These are phyloP conservation scores for Trifolium dubium DNA, from an alignment of 306 rosid genomes.

Conservation along the genomic window DNA sequence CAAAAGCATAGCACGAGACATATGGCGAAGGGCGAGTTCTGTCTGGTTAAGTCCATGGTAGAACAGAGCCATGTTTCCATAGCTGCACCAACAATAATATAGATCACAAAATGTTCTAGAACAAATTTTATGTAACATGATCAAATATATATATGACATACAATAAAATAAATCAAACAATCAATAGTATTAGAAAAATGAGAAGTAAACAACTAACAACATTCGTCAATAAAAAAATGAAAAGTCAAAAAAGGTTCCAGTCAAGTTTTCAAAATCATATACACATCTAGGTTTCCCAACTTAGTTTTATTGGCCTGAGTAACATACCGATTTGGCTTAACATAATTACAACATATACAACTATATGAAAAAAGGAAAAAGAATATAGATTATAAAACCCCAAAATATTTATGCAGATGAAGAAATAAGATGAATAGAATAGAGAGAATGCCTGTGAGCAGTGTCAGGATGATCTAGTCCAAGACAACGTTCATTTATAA, in stretches of 20 bases:
- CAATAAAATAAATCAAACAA: slow-evolving; percentile 12
- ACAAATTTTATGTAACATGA: neutral
- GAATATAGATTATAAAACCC: slow-evolving; percentile 29
- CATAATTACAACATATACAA: neutral
- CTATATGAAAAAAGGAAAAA: neutral
- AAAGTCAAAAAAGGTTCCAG: neutral
- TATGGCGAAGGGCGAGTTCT: slow-evolving; percentile 93
- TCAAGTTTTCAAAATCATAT: neutral
- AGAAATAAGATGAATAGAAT: slow-evolving; percentile 16
- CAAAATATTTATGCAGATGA: slow-evolving; percentile 29
- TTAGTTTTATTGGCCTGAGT: slow-evolving; percentile 13
- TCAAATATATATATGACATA: neutral
- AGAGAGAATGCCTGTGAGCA: slow-evolving; percentile 80
- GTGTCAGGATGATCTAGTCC: slow-evolving; percentile 99
- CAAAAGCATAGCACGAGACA: slow-evolving; percentile 95
- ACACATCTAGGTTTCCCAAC: slow-evolving; percentile 1
- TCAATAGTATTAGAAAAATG: neutral
- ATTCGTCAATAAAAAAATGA: neutral
- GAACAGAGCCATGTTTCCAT: slow-evolving; percentile 98
- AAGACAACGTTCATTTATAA: slow-evolving; percentile 94
- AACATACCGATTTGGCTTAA: neutral
- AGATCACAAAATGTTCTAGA: slow-evolving; percentile 35
- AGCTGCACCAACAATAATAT: slow-evolving; percentile 61
- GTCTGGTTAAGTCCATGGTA: slow-evolving; percentile 96
- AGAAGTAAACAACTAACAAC: neutral